Evolutionary conservation across 2,329 filamentous ascomycete genomes (phyloP), one percentile per base, ranked within the genome.

Genomic region (Claviceps purpurea): DNA sequence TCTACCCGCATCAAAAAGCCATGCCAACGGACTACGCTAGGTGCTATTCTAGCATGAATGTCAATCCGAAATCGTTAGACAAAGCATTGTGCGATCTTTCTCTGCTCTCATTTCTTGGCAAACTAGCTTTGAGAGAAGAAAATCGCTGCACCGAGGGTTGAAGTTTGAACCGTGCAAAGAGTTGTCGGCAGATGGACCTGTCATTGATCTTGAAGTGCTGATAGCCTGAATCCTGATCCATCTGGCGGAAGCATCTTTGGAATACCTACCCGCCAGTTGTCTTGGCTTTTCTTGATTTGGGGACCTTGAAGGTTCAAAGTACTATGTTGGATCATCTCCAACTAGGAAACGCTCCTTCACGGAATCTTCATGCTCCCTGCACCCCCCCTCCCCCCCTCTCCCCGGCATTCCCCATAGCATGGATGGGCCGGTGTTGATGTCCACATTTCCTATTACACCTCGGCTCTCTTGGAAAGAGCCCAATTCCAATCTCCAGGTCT

Each of bases 271-370:
- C 30, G 30, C 10, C 22, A 39, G 22, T 47, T 11, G 20, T 44
- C 22, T 44, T 47, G 14, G 37, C 43, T 34, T 44, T 43, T 26
- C 50, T 52, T 37, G 39, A 37, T 49, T 22, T 20, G 40, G 38
- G 22, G 14, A 45, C 45, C 24, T 20, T 52, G 46, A n/a, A 18
- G 5, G 24, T 34, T 18, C 18, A 18, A 18, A 18, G 18, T 18
- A 18, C 18, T 18, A 34, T 34, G 38, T 52, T 20, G 18, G 18
- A 38, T 43, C 46, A 39, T 22, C 13, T 52, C 40, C 24, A 30
- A 20, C 47, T 48, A 43, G 26, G 16, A 18, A 24, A 20, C 30
- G 42, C 46, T 49, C 50, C 50, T 52, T 51, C 38, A 49, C 38
- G 39, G 14, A 43, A 45, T 38, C 24, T 46, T 34, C 7, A 34